Percentiles rank a stretch among this genome's conserved stretches.
These are phyloP conservation scores for Collybia mongolica DNA, from an alignment of 768 basidiomycete species.

Conservation along the genomic window DNA sequence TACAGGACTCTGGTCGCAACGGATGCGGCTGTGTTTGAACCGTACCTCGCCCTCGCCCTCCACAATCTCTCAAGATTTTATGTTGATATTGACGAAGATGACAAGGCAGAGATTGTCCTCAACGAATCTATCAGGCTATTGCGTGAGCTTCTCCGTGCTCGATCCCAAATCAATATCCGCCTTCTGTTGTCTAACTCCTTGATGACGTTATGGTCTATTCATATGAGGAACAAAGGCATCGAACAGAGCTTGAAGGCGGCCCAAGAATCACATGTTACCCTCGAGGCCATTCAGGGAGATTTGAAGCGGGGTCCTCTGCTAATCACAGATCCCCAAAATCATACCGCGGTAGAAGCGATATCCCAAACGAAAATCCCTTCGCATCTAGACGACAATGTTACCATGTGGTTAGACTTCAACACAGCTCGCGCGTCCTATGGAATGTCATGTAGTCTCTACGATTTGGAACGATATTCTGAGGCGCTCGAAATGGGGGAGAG, in stretches of 20 bases:
- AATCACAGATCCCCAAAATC: no score
- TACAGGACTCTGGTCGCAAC: constrained; percentile 7
- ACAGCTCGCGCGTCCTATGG: constrained; percentile 8
- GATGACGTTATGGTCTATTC: no score
- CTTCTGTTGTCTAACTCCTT: no score
- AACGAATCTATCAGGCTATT: neutral
- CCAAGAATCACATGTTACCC: neutral
- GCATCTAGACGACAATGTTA: constrained; percentile 3
- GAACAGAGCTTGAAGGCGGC: neutral
- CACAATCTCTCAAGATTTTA: constrained; percentile 10
- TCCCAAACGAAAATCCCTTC: no score
- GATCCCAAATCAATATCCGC: no score
- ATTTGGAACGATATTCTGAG: constrained; percentile 4
- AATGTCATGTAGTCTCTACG: constrained; percentile 8
- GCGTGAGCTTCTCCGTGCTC: no score
- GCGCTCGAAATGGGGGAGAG: constrained; percentile 6
- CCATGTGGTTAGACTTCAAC: constrained; percentile 10
- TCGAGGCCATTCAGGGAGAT: no score
- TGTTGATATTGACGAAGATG: neutral
- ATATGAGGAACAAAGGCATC: neutral
- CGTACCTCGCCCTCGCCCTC: constrained; percentile 10
- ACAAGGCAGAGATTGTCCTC: constrained; percentile 2
- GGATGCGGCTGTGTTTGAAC: constrained; percentile 6
- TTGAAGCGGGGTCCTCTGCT: no score
- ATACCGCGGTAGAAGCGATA: no score